These are phyloP conservation scores for Groenewaldozyma sp. DNA, from an alignment of 1,139 yeast genomes.

Conservation along the genomic window DNA sequence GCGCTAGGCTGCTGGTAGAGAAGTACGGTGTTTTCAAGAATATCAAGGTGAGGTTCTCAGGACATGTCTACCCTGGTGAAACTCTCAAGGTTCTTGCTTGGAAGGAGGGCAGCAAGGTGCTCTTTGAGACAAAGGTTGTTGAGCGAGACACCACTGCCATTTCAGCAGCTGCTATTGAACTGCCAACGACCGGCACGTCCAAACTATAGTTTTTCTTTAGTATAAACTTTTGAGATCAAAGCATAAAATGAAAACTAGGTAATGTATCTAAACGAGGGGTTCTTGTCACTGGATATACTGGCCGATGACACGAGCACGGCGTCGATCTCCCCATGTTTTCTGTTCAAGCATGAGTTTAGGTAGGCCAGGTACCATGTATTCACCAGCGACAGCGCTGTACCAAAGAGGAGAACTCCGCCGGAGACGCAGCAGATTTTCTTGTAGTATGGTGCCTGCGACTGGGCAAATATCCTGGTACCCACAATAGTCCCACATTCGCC, in stretches of 20 bases:
- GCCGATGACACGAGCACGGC: constrained; percentile 4
- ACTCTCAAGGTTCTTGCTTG: constrained; percentile 74
- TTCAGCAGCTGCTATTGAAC: constrained; percentile 79
- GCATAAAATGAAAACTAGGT: constrained; percentile 6
- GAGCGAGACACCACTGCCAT: constrained; percentile 76
- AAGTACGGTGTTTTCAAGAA: constrained; percentile 76
- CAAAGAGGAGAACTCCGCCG: constrained; percentile 18
- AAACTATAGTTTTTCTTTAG: constrained; percentile 21
- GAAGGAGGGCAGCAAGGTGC: constrained; percentile 63
- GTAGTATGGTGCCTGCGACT: constrained; percentile 24
- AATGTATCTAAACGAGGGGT: constrained; percentile 16
- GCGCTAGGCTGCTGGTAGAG: constrained; percentile 68
- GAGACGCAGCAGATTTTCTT: constrained; percentile 24
- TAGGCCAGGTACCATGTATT: constrained; percentile 15
- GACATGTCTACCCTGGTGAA: constrained; percentile 96
- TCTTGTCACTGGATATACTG: constrained; percentile 13
- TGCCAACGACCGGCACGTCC: constrained; percentile 25
- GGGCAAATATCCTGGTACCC: constrained; percentile 27
- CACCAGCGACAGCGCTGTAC: constrained; percentile 15
- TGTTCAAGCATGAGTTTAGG: constrained; percentile 20
- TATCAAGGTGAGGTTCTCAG: constrained; percentile 84
- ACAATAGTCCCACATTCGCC: constrained; percentile 30
- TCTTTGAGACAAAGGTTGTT: constrained; percentile 75
- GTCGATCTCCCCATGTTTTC: constrained; percentile 14
- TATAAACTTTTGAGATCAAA: neutral